phyloP scores from a whole-genome alignment of 1,139 yeast species.

The Yamadazyma dendronema region DNA sequence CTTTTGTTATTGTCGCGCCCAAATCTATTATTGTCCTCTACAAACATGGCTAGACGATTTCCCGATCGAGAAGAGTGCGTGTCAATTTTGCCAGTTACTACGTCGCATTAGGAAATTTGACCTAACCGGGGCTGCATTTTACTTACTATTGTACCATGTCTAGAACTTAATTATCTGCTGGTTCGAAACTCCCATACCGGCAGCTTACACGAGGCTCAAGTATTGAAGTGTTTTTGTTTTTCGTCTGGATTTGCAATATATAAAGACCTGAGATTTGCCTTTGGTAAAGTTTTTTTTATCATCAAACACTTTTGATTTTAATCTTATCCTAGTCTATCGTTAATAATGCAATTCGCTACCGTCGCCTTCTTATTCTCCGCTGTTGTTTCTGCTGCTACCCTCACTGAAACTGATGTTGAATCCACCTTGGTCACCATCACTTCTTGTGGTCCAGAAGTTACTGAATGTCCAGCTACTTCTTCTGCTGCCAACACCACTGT shows the following conservation, averaged over 20 bases:
- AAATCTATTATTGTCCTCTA: not conserved
- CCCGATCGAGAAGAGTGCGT: not conserved
- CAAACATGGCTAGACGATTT: constrained; percentile 2
- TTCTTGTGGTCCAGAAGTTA: constrained; percentile 39
- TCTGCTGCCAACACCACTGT: constrained; percentile 23
- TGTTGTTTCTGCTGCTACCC: constrained; percentile 37
- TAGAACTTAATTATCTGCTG: not conserved
- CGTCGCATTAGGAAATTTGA: not conserved
- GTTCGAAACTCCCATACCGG: no score
- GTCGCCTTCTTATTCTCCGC: constrained; percentile 46
- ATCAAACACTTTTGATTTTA: constrained; percentile 22
- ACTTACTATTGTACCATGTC: not conserved
- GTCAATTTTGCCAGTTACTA: not conserved
- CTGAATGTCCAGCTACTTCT: constrained; percentile 42
- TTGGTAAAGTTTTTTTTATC: constrained; percentile 9
- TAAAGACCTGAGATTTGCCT: constrained; percentile 1
- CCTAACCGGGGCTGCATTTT: not conserved
- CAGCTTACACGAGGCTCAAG: not conserved
- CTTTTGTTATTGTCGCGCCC: not conserved
- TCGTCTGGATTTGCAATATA: constrained; percentile 2
- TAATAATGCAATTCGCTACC: constrained; percentile 45
- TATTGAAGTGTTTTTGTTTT: constrained; percentile 1
- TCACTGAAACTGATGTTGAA: constrained; percentile 30
- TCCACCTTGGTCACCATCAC: constrained; percentile 43
- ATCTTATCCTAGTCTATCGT: constrained; percentile 17